Base-by-base conservation (phyloP, 169 alveolate species). In the Eimeria falciformis region DNA sequence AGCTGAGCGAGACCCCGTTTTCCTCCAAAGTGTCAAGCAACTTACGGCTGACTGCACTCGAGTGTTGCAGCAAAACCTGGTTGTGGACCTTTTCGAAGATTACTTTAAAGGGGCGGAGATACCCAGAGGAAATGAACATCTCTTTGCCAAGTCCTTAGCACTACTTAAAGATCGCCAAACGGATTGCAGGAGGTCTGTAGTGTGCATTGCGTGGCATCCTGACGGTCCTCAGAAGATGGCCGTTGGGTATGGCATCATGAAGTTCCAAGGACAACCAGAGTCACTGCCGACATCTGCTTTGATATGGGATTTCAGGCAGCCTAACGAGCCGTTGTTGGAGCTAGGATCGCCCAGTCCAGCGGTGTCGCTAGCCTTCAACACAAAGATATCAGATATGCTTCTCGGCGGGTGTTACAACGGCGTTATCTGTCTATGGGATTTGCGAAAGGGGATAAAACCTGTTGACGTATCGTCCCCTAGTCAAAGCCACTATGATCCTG, bases 321-420 rank as follows among this genome's bases (percentile, higher is more conserved):
- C 98, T 33, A 98, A 97, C 94, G 90, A 93, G 84, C 98, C 98
- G 40, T n/a, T 91, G 11, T 29, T 87, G 50, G 93, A 88, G 83
- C 78, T 95, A 40, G 56, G 66, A n/a, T 73, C 95, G 5, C 69
- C 90, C 1, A 78, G 94, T 3, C 96, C 98, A 37, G 94, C 95
- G 4, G 94, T 96, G 68, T 94, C 98, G 65, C 40, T 97, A 66
- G 96, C 95, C 55, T 98, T 96, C 95, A 98, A 98, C 93, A 95
- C 94, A 45, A 98, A 97, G 90, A 95, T 95, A 87, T 46, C 97
- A 46, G 98, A 98, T 91, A 81, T 96, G 92, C 91, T 98, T 47
- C 97, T 97, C 9, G 98, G 98, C 62, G 99, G 99, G 5, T 96
- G 98, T 68, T 97, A 97, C 93, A 97, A 96, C 93, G 99, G 99